Base-by-base conservation (phyloP, 2,329 filamentous ascomycete species). In the Akanthomyces lecanii region DNA sequence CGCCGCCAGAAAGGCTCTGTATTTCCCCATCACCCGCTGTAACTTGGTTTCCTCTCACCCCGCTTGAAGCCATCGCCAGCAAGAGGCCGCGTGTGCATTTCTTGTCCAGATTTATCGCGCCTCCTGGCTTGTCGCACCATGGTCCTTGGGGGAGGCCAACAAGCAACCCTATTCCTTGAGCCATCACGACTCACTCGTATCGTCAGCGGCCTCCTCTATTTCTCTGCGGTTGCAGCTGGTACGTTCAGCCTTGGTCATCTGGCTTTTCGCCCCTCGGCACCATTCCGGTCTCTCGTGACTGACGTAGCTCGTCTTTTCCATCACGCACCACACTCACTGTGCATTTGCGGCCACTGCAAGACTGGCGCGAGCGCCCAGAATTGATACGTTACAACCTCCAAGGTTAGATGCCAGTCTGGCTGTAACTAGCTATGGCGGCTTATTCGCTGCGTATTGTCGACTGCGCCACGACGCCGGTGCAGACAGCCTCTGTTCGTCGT, bases 361-460 rank as follows among this genome's bases (percentile, higher is more conserved):
- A 3, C 21, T 14, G 10, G 51, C 36, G 33, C 16, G 8, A 44
- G 30, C 30, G 33, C 16, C 45, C 56, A 38, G 11, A 42, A 30
- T 51, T 59, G 23, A 58, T 40, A 58, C 30, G 55, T 58, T 58
- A 50, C 56, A 59, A 11, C 25, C 58, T 53, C 47, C 36, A 10
- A 25, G 21, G 21, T 21, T 21, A 38, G 33, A 11, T 40, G 38
- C 12, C 14, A 40, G 38, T 40, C 14, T 7, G 38, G 12, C 38
- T 40, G 21, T 21, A 21, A 21, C 38, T 14, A 5, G 7, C 38
- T 40, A 7, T 10, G 4, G 38, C 38, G 16, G 38, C 38, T 16
- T 40, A 40, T 25, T 30, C 25, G 28, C 30, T 47, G 7, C 33
- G 51, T 25, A 38, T 45, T 48, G 40, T 56, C 53, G 40, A 58